Evolutionary conservation across 2,329 filamentous ascomycete species (phyloP), one percentile per base, ranked within the genome.

Genomic region (Colletotrichum simmondsii): DNA sequence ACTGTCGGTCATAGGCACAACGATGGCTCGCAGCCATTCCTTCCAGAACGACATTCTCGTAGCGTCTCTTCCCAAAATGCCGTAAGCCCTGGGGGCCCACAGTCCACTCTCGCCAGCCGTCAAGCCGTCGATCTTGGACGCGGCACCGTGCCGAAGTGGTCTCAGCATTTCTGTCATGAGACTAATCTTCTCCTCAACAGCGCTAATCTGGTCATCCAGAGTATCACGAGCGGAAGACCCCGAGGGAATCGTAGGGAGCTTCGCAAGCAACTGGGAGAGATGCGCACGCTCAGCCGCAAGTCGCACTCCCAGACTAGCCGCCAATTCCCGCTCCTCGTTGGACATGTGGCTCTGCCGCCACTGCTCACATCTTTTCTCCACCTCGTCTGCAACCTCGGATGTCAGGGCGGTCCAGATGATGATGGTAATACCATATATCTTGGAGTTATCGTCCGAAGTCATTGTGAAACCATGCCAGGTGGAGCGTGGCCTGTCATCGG

Each of bases 391-490:
- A 6, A 96, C 92, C 71, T 93, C 91, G 12, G 92, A 87, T 74
- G 94, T 94, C 67, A 99, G 84, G 0, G 97, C 95, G 67, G 95
- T 94, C 97, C 97, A 99, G 54, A 98, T 90, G 67, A 95, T 97
- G 68, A 98, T 89, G 74, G 94, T 95, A 71, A 98, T 94, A 42
- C 95, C 96, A 79, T 98, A 96, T 24, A 98, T 87, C 81, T 97
- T 97, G 68, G 94, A 93, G 78, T 95, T 96, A 80, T 98, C 95
- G 68, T 94, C 94, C 26, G 93, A 93, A 2, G 97, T 99, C 97
- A 99, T 98, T 74, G 95, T 95, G 80, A 99, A 99, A 61, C 97
- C 97, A 83, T 99, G 97, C 97, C 97, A 99, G 28, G 95, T 98
- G n/a, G 97, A 96, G 74, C 95, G 90, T 1, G 97, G 97, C 74